Conservation (phyloP, 2,329 filamentous ascomycete genomes). For the Phoma herbarum region DNA sequence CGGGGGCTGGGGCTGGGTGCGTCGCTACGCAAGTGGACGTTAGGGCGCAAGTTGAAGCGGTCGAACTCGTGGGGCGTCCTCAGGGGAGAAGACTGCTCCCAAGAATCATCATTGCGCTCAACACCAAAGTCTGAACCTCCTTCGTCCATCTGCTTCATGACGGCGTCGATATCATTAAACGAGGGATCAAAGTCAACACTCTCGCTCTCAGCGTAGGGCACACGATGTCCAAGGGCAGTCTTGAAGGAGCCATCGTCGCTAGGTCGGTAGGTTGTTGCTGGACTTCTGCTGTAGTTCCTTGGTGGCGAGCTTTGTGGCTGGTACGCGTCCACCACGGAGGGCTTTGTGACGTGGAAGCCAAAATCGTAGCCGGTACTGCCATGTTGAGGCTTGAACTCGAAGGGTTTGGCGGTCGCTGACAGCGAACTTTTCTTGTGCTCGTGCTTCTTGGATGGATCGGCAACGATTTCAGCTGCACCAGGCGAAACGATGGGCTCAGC, state of each 20-base stretch:
- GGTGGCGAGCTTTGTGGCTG: slow-evolving; percentile 27
- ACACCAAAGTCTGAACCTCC: slow-evolving; percentile 77
- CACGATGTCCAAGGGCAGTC: slow-evolving; percentile 45
- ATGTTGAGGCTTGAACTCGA: slow-evolving; percentile 59
- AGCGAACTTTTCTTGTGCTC: slow-evolving; percentile 61
- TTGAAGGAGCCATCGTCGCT: slow-evolving; percentile 53
- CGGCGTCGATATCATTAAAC: slow-evolving; percentile 88
- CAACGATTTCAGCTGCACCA: slow-evolving; percentile 40
- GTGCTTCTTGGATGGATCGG: slow-evolving; percentile 40
- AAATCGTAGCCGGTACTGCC: slow-evolving; percentile 47
- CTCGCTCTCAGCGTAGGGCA: slow-evolving; percentile 48
- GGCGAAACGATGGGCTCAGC: slow-evolving; percentile 27
- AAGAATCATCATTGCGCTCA: slow-evolving; percentile 66
- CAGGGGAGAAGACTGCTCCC: slow-evolving; percentile 47
- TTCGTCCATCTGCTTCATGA: slow-evolving; percentile 86
- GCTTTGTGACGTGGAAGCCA: slow-evolving; percentile 52
- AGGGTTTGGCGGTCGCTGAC: slow-evolving; percentile 76
- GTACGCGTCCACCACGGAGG: slow-evolving; percentile 35
- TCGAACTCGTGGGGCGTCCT: slow-evolving; percentile 47
- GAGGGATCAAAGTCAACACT: slow-evolving; percentile 55
- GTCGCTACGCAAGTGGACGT: slow-evolving; percentile 67
- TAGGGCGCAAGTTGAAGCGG: slow-evolving; percentile 44
- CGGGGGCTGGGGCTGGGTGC: slow-evolving; percentile 77
- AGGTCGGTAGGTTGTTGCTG: slow-evolving; percentile 52
- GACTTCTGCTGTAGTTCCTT: slow-evolving; percentile 45